A percentile compares a stretch with the other conserved stretches of the same genome.
phyloP scores from a whole-genome alignment of 768 basidiomycete genomes.

The Auricularia auricula-judae region DNA sequence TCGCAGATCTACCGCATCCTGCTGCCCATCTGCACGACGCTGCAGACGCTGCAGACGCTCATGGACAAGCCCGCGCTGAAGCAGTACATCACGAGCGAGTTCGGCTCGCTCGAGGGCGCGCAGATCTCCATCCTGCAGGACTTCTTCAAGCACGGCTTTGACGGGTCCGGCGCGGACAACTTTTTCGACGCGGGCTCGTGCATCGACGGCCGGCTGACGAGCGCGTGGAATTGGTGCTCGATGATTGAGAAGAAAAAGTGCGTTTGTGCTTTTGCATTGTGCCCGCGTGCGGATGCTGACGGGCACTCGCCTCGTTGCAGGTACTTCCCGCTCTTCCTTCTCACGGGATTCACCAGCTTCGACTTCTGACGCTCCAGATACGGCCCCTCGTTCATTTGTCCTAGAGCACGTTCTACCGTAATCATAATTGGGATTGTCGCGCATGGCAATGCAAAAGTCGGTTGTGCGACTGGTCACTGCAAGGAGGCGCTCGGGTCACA shows the following conservation, averaged over 20 bases:
- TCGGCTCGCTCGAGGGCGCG: slow-evolving; percentile 62
- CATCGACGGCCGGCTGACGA: slow-evolving; percentile 77
- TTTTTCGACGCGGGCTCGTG: slow-evolving; percentile 74
- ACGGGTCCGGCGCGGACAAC: slow-evolving; percentile 85
- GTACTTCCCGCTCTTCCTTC: slow-evolving; percentile 4
- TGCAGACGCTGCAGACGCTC: slow-evolving; percentile 59
- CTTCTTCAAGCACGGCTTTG: slow-evolving; percentile 82
- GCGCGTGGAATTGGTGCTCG: slow-evolving; percentile 90
- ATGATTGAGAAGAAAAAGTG: slow-evolving; percentile 77
- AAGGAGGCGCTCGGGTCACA: no score
- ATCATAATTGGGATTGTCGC: no score
- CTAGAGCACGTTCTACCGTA: no score
- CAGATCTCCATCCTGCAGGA: slow-evolving; percentile 64
- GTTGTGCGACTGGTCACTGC: no score
- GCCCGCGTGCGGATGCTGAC: slow-evolving; percentile 22
- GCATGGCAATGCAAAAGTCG: no score
- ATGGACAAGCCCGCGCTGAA: slow-evolving; percentile 56
- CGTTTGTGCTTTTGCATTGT: slow-evolving; percentile 70
- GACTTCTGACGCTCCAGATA: neutral
- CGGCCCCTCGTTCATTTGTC: no score
- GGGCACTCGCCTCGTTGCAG: neutral
- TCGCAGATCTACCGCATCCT: slow-evolving; percentile 87
- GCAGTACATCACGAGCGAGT: slow-evolving; percentile 74
- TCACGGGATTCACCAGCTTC: slow-evolving; percentile 4
- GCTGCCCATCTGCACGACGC: slow-evolving; percentile 74